These are phyloP conservation scores for Limnanthes douglasii DNA, from an alignment of 345 rosid genomes.

Conservation along the genomic window DNA sequence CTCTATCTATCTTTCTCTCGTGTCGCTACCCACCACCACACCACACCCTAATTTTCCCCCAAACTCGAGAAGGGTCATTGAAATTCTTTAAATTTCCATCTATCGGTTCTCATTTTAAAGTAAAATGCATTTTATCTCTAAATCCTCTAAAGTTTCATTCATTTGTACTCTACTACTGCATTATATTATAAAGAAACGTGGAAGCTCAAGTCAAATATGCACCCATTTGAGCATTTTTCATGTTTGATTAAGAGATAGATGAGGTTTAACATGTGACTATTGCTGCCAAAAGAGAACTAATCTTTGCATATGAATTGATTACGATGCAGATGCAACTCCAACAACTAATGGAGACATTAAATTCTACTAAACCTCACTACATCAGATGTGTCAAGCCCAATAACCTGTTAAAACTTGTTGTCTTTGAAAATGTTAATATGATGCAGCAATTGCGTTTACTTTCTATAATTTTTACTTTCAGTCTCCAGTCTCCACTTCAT, in stretches of 20 bases:
- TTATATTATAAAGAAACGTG: neutral
- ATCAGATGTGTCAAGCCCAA: constrained; percentile 97
- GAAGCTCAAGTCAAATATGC: neutral
- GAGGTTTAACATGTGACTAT: neutral
- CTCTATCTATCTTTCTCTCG: no score
- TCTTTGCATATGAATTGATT: constrained; percentile 13
- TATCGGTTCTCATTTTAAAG: constrained; percentile 94
- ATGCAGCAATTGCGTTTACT: constrained; percentile 94
- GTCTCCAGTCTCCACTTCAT: no score
- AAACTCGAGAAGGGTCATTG: constrained; percentile 68
- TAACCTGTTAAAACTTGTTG: constrained; percentile 75
- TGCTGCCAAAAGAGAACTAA: constrained; percentile 5
- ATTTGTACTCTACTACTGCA: constrained; percentile 2
- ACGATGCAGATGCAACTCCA: constrained; percentile 81
- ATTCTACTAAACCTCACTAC: constrained; percentile 93
- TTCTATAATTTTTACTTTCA: no score
- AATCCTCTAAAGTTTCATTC: neutral
- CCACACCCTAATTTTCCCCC: no score
- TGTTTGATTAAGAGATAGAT: neutral
- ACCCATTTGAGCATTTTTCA: neutral
- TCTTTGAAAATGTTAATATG: constrained; percentile 88
- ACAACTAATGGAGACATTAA: constrained; percentile 76
- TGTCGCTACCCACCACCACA: no score
- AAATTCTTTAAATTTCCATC: constrained; percentile 93
- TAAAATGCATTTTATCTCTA: constrained; percentile 8